phyloP scores from a whole-genome alignment of 148 eudicot genomes.

The Pharnaceum exiguum region DNA sequence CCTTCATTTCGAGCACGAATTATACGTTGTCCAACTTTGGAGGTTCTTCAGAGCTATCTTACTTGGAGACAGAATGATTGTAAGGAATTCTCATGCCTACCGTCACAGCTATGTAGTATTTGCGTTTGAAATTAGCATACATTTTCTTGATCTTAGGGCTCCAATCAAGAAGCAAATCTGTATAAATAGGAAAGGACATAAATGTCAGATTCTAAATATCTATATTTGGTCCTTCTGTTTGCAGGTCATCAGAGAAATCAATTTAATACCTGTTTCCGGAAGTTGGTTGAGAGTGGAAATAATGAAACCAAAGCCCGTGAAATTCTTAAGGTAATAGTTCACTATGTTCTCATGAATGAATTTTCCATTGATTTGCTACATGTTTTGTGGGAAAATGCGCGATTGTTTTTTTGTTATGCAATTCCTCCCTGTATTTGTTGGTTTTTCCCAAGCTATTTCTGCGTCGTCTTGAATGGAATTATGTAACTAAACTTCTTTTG shows the following conservation, averaged over 20 bases:
- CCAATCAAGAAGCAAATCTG: background rate
- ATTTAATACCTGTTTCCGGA: conserved; percentile 69
- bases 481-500: too few relatives aligned
- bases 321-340: conserved; percentile 45
- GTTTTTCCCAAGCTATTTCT: background rate
- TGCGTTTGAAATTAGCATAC: background rate
- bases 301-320: conserved; percentile 57
- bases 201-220: background rate
- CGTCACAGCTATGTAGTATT: background rate
- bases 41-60: conserved; percentile 76
- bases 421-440: too few relatives aligned
- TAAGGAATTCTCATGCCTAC: conserved; percentile 29
- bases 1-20: conserved; percentile 69
- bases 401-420: too few relatives aligned
- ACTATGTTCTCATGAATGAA: background rate
- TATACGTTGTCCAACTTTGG: conserved; percentile 58
- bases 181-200: background rate
- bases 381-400: too few relatives aligned
- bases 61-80: conserved; percentile 83
- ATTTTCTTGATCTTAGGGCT: background rate
- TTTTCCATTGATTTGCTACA: background rate
- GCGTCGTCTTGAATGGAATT: background rate
- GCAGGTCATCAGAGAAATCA: conserved; percentile 70
- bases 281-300: conserved; percentile 55
- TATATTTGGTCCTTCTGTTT: conserved; percentile 2